Percentiles rank a stretch among this genome's conserved stretches.
These are phyloP conservation scores for Pelagomonas calceolata DNA, from an alignment of 108 stramenopile species.

Conservation along the genomic window DNA sequence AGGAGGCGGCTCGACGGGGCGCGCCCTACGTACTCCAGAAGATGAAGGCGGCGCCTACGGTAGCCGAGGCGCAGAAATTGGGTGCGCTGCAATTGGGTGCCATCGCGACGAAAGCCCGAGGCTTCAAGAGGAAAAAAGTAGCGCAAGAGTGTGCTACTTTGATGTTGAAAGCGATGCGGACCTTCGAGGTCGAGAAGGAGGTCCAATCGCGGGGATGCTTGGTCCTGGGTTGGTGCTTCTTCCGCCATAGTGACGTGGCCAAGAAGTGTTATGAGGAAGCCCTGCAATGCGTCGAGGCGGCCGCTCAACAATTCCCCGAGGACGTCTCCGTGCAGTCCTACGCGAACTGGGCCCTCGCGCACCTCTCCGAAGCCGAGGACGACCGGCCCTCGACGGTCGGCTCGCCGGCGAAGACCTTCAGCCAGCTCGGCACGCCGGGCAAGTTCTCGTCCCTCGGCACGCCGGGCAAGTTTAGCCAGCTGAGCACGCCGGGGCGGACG, in stretches of 20 bases:
- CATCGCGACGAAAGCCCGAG: slow-evolving; percentile 1
- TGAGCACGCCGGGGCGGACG: no score
- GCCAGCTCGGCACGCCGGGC: no score
- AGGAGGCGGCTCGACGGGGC: neutral
- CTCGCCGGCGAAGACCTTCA: no score
- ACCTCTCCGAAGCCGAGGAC: neutral
- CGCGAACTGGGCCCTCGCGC: neutral
- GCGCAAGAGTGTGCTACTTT: neutral
- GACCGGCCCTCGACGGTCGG: no score
- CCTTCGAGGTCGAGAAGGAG: neutral
- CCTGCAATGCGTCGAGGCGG: neutral
- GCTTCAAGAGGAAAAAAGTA: slow-evolving; percentile 2
- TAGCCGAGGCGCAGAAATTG: neutral
- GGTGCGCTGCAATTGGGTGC: neutral
- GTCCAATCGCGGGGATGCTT: neutral
- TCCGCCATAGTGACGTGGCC: neutral
- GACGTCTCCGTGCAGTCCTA: neutral
- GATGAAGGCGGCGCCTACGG: neutral
- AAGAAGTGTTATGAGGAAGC: neutral
- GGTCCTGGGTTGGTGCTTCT: neutral
- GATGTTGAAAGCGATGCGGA: neutral
- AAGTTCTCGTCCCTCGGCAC: no score
- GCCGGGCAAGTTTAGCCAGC: no score
- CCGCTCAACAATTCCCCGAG: neutral
- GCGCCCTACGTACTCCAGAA: neutral